Conservation (phyloP, 2,329 filamentous ascomycete species). For the Fusarium sp. region DNA sequence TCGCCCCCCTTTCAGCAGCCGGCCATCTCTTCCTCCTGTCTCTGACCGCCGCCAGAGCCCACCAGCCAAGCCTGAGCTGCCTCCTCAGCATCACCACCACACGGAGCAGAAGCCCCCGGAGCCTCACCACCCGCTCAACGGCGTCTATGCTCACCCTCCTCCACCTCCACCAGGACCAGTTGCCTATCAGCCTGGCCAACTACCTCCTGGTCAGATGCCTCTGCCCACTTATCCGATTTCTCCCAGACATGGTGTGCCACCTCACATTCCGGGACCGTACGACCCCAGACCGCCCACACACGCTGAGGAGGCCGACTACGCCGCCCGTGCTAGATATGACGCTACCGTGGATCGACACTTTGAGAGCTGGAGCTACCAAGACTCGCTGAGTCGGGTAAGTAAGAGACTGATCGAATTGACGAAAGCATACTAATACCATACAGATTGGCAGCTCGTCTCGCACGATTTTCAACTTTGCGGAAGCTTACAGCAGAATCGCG, state of each 20-base stretch:
- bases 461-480: slow-evolving; percentile 68
- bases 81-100: slow-evolving; percentile 45
- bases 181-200: slow-evolving; percentile 56
- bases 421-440: slow-evolving; percentile 23
- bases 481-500: slow-evolving; percentile 65
- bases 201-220: slow-evolving; percentile 61
- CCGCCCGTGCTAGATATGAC: slow-evolving; percentile 58
- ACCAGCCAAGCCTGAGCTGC: slow-evolving; percentile 54
- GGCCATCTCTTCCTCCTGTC: slow-evolving; percentile 54
- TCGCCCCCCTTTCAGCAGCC: slow-evolving; percentile 50
- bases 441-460: slow-evolving; percentile 65
- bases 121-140: slow-evolving; percentile 51
- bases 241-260: slow-evolving; percentile 59
- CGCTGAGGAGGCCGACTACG: slow-evolving; percentile 59
- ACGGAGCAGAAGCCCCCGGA: slow-evolving; percentile 54
- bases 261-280: slow-evolving; percentile 55
- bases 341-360: slow-evolving; percentile 60
- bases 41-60: slow-evolving; percentile 58
- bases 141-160: slow-evolving; percentile 51
- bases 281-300: slow-evolving; percentile 59
- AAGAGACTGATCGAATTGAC: not conserved
- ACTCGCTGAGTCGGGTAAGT: slow-evolving; percentile 64
- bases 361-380: slow-evolving; percentile 66
- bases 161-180: slow-evolving; percentile 53
- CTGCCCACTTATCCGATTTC: slow-evolving; percentile 64